These are phyloP conservation scores for Sphaceloma murrayae DNA, from an alignment of 2,329 filamentous ascomycete genomes.

Conservation along the genomic window DNA sequence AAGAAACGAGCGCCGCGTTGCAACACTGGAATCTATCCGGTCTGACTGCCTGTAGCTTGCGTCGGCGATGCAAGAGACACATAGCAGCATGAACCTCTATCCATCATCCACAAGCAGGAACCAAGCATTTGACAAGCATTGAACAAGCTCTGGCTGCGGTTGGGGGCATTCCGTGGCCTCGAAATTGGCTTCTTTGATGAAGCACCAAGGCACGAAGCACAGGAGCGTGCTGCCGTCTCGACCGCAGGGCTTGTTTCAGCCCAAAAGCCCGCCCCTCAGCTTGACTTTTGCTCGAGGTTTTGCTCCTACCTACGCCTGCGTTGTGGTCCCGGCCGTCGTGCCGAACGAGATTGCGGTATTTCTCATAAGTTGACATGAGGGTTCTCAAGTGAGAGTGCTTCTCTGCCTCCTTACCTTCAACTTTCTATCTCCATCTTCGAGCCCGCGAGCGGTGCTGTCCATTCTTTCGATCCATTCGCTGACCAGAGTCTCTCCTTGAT, in stretches of 20 bases:
- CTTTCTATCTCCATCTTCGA: neutral
- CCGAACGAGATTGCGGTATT: too few relatives aligned
- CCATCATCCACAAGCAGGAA: neutral
- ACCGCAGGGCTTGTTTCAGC: neutral
- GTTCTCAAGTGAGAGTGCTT: neutral
- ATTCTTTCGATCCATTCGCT: neutral
- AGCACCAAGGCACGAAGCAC: neutral
- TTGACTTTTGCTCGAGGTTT: neutral
- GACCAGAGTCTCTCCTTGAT: conserved; percentile 14
- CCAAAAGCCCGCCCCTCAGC: neutral
- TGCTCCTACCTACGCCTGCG: neutral
- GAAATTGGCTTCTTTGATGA: neutral
- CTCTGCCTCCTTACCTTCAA: neutral
- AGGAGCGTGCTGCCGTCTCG: too few relatives aligned
- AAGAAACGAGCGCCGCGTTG: too few relatives aligned
- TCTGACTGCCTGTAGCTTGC: too few relatives aligned
- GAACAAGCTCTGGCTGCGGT: neutral
- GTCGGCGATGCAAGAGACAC: neutral
- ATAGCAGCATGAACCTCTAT: neutral
- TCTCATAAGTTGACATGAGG: neutral
- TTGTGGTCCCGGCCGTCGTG: too few relatives aligned
- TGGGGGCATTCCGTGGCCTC: neutral
- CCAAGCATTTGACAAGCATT: neutral
- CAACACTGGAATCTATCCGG: too few relatives aligned
- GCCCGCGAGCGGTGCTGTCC: conserved; percentile 11